phyloP scores from a whole-genome alignment of 768 basidiomycete species.

The Sporobolomyces roseus region DNA sequence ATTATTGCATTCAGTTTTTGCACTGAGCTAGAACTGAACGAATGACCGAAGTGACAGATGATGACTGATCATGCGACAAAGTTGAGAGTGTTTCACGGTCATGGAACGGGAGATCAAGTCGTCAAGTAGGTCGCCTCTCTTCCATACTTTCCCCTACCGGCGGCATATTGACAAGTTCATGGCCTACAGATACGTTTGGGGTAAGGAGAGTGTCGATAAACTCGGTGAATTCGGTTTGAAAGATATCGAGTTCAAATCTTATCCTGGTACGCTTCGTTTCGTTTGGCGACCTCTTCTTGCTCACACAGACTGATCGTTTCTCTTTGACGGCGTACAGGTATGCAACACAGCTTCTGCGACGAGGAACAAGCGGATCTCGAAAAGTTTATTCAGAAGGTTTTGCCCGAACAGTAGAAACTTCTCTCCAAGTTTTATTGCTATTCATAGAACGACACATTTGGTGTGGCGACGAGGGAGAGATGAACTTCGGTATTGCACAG shows the following conservation, averaged over 20 bases:
- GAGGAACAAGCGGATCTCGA: constrained; percentile 34
- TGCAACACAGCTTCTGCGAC: constrained; percentile 31
- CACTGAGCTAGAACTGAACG: background rate
- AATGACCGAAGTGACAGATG: no score
- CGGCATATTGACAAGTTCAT: background rate
- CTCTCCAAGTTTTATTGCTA: no score
- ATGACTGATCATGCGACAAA: constrained; percentile 58
- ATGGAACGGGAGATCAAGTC: constrained; percentile 71
- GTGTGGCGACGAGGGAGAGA: background rate
- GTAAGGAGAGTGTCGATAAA: constrained; percentile 58
- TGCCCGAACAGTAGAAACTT: constrained; percentile 10
- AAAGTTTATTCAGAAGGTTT: background rate
- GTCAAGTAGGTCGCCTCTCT: constrained; percentile 52
- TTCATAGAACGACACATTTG: no score
- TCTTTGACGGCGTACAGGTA: no score
- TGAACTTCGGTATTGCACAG: no score
- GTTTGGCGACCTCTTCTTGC: no score
- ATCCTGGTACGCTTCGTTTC: no score
- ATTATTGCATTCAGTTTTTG: constrained; percentile 5
- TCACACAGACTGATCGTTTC: no score
- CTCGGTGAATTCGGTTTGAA: constrained; percentile 60
- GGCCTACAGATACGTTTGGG: constrained; percentile 51
- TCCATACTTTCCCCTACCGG: background rate
- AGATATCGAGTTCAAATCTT: constrained; percentile 47
- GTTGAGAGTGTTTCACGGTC: constrained; percentile 80